Evolutionary conservation across 2,329 filamentous ascomycete species (phyloP), one percentile per base, ranked within the genome.

Genomic region (Calonectria honghensis): DNA sequence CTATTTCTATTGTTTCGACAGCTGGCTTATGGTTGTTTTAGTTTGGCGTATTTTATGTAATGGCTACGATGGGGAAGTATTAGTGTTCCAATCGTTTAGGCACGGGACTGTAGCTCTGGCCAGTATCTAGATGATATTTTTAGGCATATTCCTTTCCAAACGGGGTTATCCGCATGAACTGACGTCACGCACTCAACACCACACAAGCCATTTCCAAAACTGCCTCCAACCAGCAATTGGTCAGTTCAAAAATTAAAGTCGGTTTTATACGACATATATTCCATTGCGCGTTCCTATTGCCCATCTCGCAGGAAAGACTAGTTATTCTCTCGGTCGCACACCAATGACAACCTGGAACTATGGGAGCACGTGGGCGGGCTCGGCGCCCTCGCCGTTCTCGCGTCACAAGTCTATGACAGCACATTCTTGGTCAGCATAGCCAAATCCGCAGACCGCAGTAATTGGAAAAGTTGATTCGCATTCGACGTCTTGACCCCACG

Each of bases 351-450:
- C 27, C 18, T 27, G 6, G 18, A 29, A 52, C n/a, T n/a, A 52
- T 4, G 16, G 14, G 20, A 37, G 20, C 27, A 59, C 48, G 69
- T 45, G 31, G 61, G 69, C n/a, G n/a, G 51, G 70, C 66, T 73
- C 71, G 71, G 65, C 71, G 66, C 29, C 48, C 29, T 68, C 71
- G 71, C 65, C 71, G 61, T 66, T 66, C 50, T 11, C 31, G 61
- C 39, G 37, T 41, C 31, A 32, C 54, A 61, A 50, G 45, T 51
- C 41, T 51, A 32, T 65, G 57, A 52, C 45, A 54, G n/a, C 32
- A 63, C 39, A 29, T 9, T 45, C 54, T 69, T 69, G 66, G 68
- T 71, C 68, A 71, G 68, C 68, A 65, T 54, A 6, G 39, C n/a
- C n/a, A 27, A 57, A 65, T 31, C 13, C 50, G 24, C 61, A 35